Percentiles rank a stretch among this genome's conserved stretches.
These are phyloP conservation scores for Gentiana straminea DNA, from an alignment of 257 asterid genomes.

Conservation along the genomic window DNA sequence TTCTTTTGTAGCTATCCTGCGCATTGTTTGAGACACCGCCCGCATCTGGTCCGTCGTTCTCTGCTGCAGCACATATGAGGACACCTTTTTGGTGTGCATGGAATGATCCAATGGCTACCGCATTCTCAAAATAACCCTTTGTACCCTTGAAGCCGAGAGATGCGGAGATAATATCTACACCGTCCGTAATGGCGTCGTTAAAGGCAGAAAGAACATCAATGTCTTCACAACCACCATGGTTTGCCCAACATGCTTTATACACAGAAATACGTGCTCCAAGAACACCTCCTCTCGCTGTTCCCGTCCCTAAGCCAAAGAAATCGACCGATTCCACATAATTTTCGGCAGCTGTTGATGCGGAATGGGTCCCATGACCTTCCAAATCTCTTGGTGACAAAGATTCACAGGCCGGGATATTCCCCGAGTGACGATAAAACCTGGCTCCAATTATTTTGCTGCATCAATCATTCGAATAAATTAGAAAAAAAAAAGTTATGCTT, in stretches of 20 bases:
- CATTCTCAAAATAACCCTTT: conserved; percentile 42
- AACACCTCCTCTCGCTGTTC: conserved; percentile 52
- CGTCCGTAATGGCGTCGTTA: conserved; percentile 68
- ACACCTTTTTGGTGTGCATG: conserved; percentile 56
- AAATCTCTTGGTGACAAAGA: conserved; percentile 42
- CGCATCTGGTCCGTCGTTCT: background rate
- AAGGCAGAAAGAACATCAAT: conserved; percentile 59
- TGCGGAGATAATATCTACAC: conserved; percentile 54
- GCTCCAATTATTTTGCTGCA: conserved; percentile 60
- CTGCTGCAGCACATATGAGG: conserved; percentile 17
- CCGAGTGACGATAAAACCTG: conserved; percentile 31
- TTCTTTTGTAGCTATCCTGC: no score
- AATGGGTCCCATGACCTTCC: conserved; percentile 53
- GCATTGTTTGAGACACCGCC: background rate
- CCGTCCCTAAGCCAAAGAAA: conserved; percentile 29
- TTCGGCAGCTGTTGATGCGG: conserved; percentile 51
- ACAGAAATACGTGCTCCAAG: conserved; percentile 46
- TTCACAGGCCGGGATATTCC: conserved; percentile 4
- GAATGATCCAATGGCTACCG: conserved; percentile 68
- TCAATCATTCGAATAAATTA: no score
- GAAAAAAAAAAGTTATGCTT: no score
- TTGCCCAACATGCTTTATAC: conserved; percentile 46
- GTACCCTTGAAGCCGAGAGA: conserved; percentile 41
- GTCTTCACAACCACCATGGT: conserved; percentile 23
- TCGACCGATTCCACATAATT: conserved; percentile 23